Evolutionary conservation across 768 basidiomycete species (phyloP), one percentile per base, ranked within the genome.

Genomic region (Kwoniella dendrophila): DNA sequence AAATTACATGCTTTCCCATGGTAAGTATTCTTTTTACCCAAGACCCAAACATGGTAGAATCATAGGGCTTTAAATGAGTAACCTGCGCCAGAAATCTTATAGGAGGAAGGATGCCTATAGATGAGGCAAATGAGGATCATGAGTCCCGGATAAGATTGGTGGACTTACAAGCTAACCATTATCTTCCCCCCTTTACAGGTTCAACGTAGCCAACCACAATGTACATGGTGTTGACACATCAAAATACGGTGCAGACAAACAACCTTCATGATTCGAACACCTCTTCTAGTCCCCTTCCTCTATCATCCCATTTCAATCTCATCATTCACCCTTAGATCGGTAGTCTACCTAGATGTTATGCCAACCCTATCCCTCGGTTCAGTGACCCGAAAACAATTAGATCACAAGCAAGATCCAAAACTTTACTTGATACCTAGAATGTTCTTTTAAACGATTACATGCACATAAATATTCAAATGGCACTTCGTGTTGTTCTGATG

Each of bases 191-290:
- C 12, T 14, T 36, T 14, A 41, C 73, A 95, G 92, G 93, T 86
- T 98, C 81, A 98, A 98, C 82, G 82, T 97, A 50, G 93, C 94
- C 70, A 89, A 94, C 78, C 93, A 96, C 78, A 87, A 86, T 43
- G 81, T 86, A 75, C 93, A 95, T 74, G 92, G 92, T 2, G 86
- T 87, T 8, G 89, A 94, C 71, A 84, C 88, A 20, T 85, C 87
- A 59, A 93, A 92, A 79, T 96, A 95, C 71, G 49, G 49, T 20
- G 49, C 49, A 32, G 47, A 65, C 18, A 59, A 57, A 32, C 69
- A 67, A 52, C 61, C 68, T 24, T 72, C 63, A 68, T 72, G 69
- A 50, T 7, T 51, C 2, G 29, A 51, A 11, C 12, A 43, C 41
- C 5, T 18, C 57, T 43, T 59, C 16, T 7, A n/a, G 3, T 33